Evolutionary conservation across 129 eudicot species (phyloP), one percentile per base, ranked within the genome.

Genomic region (Pulicaria dysenterica): DNA sequence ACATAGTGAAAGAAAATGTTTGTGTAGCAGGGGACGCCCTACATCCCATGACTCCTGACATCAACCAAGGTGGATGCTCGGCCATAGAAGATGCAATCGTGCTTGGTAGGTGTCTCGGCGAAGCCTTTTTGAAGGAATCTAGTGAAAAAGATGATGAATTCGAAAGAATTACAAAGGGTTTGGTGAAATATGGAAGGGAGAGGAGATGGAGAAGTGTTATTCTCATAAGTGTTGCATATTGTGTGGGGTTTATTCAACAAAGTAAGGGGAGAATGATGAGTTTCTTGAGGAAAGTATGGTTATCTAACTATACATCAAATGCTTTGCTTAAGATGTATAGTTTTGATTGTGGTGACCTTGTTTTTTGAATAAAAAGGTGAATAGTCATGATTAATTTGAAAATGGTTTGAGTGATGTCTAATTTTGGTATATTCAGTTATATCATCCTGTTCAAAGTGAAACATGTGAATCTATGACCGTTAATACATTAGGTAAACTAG

Each of bases 31-130:
- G 95, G 8, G 92, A 91, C 56, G 97, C 97, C 14, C 86, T 85
- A 68, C 97, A 91, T 73, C 97, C 97, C 37, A 88, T 88, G 95
- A 91, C 97, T 48, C 97, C 95, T 0, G 95, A 91, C 67, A 69
- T 85, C n/a, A 92, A 89, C 4, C 97, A 91, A 82, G 95, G 97
- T 2, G 97, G 95, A 34, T 82, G 95, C 57, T 85, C 92, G 8
- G 71, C 92, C 4, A 41, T 91, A 47, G 97, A 91, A 69, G 95
- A 91, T 40, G 47, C 88, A 11, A 70, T 88, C 0, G 75, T 85
- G 66, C 88, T 88, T n/a, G 96, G 85, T 4, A 81, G 89, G 63
- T 86, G 91, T 77, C 75, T 90, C 0, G 90, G 82, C 6, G 91
- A 90, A 60, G 86, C 85, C n/a, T 39, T 87, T 24, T 51, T 79